Evolutionary conservation across 2,329 filamentous ascomycete genomes (phyloP).

Genomic region (Rutstroemia sp.): DNA sequence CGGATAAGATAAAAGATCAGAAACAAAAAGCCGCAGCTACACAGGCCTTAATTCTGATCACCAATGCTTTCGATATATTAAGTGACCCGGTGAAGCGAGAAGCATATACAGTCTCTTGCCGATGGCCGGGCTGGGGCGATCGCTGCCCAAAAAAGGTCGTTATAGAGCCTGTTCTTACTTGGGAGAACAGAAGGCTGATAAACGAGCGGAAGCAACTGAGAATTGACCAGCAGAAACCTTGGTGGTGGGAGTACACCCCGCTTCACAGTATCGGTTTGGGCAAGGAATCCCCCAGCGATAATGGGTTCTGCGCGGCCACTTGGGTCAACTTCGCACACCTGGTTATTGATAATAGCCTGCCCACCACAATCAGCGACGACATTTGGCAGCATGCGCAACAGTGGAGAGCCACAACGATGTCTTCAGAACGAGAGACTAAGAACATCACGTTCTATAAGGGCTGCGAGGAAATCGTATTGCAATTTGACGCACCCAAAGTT

Average conservation of each 20-base stretch:
- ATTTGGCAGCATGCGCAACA: slow-evolving; percentile 2
- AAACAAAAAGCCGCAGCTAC: not conserved
- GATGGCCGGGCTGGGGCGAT: too few species aligned
- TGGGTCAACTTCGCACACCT: slow-evolving; percentile 7
- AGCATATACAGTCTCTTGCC: not conserved
- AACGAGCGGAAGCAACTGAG: not conserved
- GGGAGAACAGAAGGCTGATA: too few species aligned
- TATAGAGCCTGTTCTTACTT: too few species aligned
- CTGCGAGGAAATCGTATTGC: not conserved
- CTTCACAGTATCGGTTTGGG: too few species aligned
- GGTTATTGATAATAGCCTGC: not conserved
- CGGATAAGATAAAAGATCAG: not conserved
- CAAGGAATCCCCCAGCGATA: not conserved
- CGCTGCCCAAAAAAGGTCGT: too few species aligned
- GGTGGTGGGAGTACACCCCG: not conserved
- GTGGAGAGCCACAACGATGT: not conserved
- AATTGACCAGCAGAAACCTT: not conserved
- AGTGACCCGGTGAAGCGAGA: not conserved
- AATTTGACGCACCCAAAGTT: not conserved
- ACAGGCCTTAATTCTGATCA: not conserved
- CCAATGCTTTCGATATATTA: not conserved
- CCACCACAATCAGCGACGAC: not conserved
- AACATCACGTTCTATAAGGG: not conserved
- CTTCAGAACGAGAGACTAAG: not conserved
- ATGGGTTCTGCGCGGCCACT: not conserved